Evolutionary conservation across 768 basidiomycete genomes (phyloP).

Genomic region (Neoboletus magnificus): DNA sequence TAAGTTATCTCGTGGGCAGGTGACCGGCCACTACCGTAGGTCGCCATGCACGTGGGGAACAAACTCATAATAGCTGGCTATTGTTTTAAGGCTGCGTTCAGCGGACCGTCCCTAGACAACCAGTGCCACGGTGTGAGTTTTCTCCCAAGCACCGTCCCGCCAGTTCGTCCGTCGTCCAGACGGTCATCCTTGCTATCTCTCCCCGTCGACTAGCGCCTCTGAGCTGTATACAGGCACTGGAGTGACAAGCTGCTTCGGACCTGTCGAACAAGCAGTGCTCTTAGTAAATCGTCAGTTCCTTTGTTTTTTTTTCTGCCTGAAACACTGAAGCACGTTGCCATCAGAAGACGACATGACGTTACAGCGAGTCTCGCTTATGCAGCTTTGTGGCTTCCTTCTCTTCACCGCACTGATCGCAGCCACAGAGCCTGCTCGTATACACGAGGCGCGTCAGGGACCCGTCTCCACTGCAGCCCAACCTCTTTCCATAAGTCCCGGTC

Average conservation of each 20-base stretch:
- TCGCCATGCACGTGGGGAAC: constrained; percentile 17
- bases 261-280: background rate
- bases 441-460: constrained; percentile 24
- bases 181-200: background rate
- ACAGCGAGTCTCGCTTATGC: constrained; percentile 1
- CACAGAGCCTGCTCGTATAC: constrained; percentile 9
- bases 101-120: background rate
- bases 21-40: background rate
- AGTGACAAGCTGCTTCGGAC: background rate
- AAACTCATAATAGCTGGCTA: background rate
- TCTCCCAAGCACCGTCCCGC: constrained; percentile 1
- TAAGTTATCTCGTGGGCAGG: background rate
- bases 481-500: constrained; percentile 2
- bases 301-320: background rate
- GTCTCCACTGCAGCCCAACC: background rate
- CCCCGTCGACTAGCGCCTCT: background rate
- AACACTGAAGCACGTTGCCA: background rate
- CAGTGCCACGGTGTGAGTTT: background rate
- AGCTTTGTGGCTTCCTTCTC: constrained; percentile 5
- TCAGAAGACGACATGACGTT: constrained; percentile 14
- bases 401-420: constrained; percentile 14
- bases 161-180: background rate
- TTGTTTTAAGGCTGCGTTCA: constrained; percentile 6
- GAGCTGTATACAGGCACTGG: background rate
- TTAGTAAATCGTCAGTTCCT: background rate